Percentiles rank a stretch among this genome's conserved stretches.
Evolutionary conservation across 805 yeast genomes (phyloP).

Genomic region (Saturnispora galanensis): DNA sequence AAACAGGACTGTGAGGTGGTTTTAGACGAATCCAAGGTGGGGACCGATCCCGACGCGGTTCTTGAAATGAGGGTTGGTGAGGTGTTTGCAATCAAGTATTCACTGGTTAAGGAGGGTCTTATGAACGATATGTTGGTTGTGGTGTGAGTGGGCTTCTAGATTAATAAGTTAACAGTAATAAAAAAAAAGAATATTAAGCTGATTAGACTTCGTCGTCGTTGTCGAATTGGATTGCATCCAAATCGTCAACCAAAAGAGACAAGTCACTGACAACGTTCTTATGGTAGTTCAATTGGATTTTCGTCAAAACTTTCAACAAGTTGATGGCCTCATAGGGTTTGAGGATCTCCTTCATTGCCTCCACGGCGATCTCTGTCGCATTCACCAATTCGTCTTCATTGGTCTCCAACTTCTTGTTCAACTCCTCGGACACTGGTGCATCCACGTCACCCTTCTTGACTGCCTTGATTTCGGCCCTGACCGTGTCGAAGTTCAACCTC

Average conservation of each 20-base stretch:
- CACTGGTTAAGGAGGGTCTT: constrained; percentile 1
- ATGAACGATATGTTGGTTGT: constrained; percentile 3
- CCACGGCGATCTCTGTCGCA: constrained; percentile 71
- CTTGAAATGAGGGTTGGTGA: constrained; percentile 31
- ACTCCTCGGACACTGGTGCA: constrained; percentile 38
- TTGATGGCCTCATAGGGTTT: constrained; percentile 56
- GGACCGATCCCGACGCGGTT: constrained; percentile 42
- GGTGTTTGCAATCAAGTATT: constrained; percentile 29
- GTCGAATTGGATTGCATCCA: constrained; percentile 35
- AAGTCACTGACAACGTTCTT: constrained; percentile 42
- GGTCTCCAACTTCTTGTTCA: constrained; percentile 42
- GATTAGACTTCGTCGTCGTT: constrained; percentile 24
- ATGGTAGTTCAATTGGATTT: constrained; percentile 59
- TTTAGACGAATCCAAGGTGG: constrained; percentile 47
- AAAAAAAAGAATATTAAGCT: background rate
- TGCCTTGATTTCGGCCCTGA: constrained; percentile 47
- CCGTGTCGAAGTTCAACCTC: constrained; percentile 59
- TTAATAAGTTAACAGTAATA: constrained; percentile 1
- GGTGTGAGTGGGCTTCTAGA: background rate
- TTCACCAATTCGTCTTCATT: constrained; percentile 73
- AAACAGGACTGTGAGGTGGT: constrained; percentile 7
- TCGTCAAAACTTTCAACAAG: constrained; percentile 54
- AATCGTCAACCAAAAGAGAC: constrained; percentile 34
- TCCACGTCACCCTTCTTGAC: constrained; percentile 28
- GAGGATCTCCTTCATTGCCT: constrained; percentile 63